Conservation (phyloP, 2,329 filamentous ascomycete species). For the Zymoseptoria tritici region DNA sequence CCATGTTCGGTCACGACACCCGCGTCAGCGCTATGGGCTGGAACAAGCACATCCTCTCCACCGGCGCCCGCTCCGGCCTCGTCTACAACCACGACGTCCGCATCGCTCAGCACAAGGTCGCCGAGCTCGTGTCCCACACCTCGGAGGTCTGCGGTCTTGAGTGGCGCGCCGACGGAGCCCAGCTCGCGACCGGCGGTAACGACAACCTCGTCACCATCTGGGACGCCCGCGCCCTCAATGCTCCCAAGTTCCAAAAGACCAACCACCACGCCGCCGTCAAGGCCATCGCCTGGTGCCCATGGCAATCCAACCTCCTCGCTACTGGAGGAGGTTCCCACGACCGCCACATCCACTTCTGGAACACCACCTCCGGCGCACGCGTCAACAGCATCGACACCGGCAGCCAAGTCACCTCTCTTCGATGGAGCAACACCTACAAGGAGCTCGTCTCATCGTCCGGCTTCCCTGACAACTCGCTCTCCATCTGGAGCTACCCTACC, state of each 20-base stretch:
- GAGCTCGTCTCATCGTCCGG: conserved; percentile 97
- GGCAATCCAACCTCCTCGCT: conserved; percentile 94
- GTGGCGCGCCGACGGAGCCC: conserved; percentile 92
- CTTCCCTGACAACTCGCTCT: conserved; percentile 98
- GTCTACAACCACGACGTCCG: conserved; percentile 99
- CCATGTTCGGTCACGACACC: conserved; percentile 96
- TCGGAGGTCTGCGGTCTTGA: conserved; percentile 97
- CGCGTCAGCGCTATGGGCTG: conserved; percentile 97
- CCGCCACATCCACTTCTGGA: conserved; percentile 99
- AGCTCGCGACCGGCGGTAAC: conserved; percentile 95
- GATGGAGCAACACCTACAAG: conserved; percentile 94
- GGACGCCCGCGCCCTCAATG: conserved; percentile 87
- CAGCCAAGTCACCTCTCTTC: conserved; percentile 90
- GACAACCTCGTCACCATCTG: conserved; percentile 99
- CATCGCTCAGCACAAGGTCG: conserved; percentile 94
- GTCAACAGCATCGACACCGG: conserved; percentile 99
- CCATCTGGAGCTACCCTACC: conserved; percentile 98
- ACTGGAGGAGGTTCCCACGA: conserved; percentile 96
- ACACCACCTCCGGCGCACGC: conserved; percentile 91
- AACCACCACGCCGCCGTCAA: conserved; percentile 99
- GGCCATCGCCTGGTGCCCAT: conserved; percentile 96
- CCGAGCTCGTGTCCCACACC: conserved; percentile 92
- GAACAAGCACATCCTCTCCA: conserved; percentile 97
- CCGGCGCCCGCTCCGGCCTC: conserved; percentile 85
- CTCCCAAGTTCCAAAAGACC: conserved; percentile 98